Evolutionary conservation across 176 grass and related monocot species (phyloP).

Genomic region (Raddia distichophylla): DNA sequence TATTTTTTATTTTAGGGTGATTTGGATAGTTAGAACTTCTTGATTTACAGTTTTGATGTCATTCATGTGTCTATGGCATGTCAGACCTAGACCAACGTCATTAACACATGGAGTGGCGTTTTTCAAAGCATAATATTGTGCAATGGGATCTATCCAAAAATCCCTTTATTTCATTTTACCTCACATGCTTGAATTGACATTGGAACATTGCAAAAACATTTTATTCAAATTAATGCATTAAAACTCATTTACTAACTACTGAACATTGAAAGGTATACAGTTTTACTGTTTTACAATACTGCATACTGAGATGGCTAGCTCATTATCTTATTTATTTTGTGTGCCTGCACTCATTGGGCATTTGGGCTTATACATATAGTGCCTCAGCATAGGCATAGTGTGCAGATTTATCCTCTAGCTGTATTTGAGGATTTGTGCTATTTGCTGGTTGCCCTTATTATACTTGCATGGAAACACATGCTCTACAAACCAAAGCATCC

Average conservation of each 20-base stretch:
- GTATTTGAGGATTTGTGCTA: background rate
- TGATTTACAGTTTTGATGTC: no score
- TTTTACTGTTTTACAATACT: background rate
- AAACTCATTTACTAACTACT: constrained; percentile 17
- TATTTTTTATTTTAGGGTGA: background rate
- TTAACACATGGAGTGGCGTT: no score
- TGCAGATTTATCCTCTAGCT: background rate
- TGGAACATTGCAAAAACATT: constrained; percentile 8
- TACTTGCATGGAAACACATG: background rate
- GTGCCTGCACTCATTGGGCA: no score
- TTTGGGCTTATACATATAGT: background rate
- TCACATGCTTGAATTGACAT: background rate
- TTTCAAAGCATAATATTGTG: no score
- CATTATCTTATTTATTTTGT: background rate
- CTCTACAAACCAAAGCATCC: background rate
- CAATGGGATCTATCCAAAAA: no score
- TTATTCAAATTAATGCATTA: constrained; percentile 1
- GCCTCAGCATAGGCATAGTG: background rate
- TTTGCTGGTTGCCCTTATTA: background rate
- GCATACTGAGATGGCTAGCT: background rate
- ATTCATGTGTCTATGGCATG: no score
- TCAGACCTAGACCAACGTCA: no score
- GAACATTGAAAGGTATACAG: background rate
- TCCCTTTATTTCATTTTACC: background rate
- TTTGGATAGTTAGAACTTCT: no score